A percentile compares a stretch with the other conserved stretches of the same genome.
Evolutionary conservation across 2,329 filamentous ascomycete genomes (phyloP).

Genomic region (Amauroascus niger): DNA sequence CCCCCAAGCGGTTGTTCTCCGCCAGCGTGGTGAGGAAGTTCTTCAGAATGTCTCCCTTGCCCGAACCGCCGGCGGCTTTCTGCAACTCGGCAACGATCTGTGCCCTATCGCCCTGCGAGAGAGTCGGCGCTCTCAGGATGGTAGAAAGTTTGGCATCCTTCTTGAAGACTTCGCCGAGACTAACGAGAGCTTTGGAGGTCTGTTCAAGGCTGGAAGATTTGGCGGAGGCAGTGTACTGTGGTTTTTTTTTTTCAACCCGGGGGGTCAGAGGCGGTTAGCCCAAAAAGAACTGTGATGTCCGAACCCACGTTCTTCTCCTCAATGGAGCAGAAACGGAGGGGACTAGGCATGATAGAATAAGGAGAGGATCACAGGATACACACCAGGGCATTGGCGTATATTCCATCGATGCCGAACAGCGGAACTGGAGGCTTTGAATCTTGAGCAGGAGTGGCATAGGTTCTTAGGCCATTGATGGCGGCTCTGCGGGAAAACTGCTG

Average conservation of each 20-base stretch:
- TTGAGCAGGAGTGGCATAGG: slow-evolving; percentile 59
- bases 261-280: not conserved
- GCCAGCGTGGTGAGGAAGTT: slow-evolving; percentile 87
- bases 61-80: slow-evolving; percentile 62
- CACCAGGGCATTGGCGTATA: slow-evolving; percentile 98
- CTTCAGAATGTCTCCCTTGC: slow-evolving; percentile 74
- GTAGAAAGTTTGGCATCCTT: slow-evolving; percentile 70
- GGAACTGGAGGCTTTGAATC: slow-evolving; percentile 75
- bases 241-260: too few species aligned
- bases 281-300: not conserved
- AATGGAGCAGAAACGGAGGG: not conserved
- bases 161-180: slow-evolving; percentile 61
- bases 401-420: slow-evolving; percentile 92
- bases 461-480: slow-evolving; percentile 48
- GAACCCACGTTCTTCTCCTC: not conserved
- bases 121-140: slow-evolving; percentile 72
- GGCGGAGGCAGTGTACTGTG: slow-evolving; percentile 86
- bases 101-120: slow-evolving; percentile 69
- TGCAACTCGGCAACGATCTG: slow-evolving; percentile 77
- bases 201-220: slow-evolving; percentile 79
- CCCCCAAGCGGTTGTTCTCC: slow-evolving; percentile 87
- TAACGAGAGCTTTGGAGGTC: slow-evolving; percentile 68
- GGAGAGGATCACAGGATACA: slow-evolving; percentile 29
- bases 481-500: slow-evolving; percentile 35
- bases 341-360: not conserved